Percentiles rank a stretch among this genome's conserved stretches.
phyloP scores from a whole-genome alignment of 2,329 filamentous ascomycete species.

The Parafenestella ontariensis region DNA sequence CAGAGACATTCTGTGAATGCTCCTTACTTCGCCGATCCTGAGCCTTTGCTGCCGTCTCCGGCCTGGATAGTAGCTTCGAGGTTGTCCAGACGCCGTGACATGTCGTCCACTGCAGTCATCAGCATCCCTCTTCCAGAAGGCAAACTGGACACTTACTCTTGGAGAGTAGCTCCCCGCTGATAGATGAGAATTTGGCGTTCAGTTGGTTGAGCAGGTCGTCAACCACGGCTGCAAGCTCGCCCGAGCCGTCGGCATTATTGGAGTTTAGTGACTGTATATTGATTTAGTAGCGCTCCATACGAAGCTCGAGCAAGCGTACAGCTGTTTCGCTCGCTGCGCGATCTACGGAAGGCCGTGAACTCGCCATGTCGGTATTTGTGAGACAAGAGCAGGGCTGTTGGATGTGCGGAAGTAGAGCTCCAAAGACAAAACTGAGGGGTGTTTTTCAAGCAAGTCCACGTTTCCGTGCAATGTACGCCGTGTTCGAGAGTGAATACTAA shows the following conservation, averaged over 20 bases:
- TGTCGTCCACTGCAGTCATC: conserved; percentile 78
- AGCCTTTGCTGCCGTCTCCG: conserved; percentile 51
- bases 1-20: background rate
- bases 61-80: conserved; percentile 76
- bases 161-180: conserved; percentile 85
- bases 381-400: background rate
- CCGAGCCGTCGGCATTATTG: conserved; percentile 40
- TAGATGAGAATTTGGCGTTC: conserved; percentile 81
- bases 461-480: background rate
- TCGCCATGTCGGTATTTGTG: conserved; percentile 20
- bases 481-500: conserved; percentile 16
- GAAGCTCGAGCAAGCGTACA: conserved; percentile 18
- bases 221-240: conserved; percentile 77
- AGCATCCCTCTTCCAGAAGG: background rate
- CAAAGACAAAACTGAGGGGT: background rate
- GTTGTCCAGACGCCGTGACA: conserved; percentile 84
- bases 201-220: conserved; percentile 87
- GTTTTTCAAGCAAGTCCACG: background rate
- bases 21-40: conserved; percentile 31
- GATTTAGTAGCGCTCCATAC: background rate
- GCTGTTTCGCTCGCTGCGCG: conserved; percentile 31
- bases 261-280: conserved; percentile 22
- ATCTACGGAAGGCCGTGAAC: conserved; percentile 25
- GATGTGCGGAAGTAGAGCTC: background rate
- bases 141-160: conserved; percentile 71